Evolutionary conservation across 768 basidiomycete species (phyloP), one percentile per base, ranked within the genome.

Genomic region (Pleurotus cornucopiae): DNA sequence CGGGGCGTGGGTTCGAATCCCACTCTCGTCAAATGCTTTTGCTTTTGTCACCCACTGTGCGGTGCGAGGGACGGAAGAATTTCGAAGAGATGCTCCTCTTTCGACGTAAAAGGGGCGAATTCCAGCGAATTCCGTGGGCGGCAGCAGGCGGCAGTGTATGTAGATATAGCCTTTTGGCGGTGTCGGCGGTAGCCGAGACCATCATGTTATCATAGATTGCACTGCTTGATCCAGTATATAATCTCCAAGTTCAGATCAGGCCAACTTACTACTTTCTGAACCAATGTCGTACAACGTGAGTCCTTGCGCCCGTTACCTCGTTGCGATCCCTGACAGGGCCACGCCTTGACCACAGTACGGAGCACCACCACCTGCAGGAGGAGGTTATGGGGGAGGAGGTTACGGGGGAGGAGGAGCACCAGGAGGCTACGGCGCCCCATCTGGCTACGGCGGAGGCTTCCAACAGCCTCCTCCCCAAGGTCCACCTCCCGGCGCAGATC

Each of bases 401-500:
- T 30, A 62, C 63, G 23, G 30, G 34, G 37, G 58, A 59, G 39
- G 58, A 62, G 56, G 62, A 11, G 41, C n/a, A 7, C n/a, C n/a
- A 44, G 41, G 66, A 14, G 58, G 59, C 1, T 67, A 66, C 51
- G 70, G 68, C 20, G 64, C 55, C 13, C 58, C 63, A 1, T 60
- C 59, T 41, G 63, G 63, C 9, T 69, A 67, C 55, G 70, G 68
- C 20, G 68, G 60, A n/a, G 63, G 57, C 16, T 69, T 65, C 11
- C 61, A 61, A 14, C 62, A 67, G 5, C 64, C 70, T 30, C 51
- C 52, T 1, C 67, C 62, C 16, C 65, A 65, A 13, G 80, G 75
- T 6, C 74, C 83, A 2, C 86, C 85, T 5, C 78, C 83, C 9
- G 88, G 86, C 26, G 84, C 84, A 12, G 90, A 92, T 55, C 88